These are phyloP conservation scores for Strigomonas oncopelti DNA, from an alignment of 208 protist species.

Conservation along the genomic window DNA sequence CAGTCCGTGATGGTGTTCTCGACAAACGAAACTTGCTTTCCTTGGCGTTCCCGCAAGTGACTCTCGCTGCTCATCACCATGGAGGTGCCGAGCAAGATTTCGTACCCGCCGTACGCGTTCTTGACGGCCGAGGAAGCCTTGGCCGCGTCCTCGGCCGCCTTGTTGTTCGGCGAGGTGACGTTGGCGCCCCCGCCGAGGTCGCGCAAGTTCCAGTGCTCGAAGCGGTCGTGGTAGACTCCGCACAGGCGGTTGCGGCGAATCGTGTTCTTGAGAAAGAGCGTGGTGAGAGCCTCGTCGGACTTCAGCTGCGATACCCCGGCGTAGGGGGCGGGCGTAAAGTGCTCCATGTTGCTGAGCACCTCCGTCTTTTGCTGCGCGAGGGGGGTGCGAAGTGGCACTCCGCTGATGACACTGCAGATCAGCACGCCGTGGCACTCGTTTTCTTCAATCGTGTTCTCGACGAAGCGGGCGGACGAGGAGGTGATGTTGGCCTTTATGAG, in stretches of 20 bases:
- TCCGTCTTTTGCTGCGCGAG: conserved; percentile 2
- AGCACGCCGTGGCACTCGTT: conserved; percentile 77
- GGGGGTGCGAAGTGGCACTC: conserved; percentile 39
- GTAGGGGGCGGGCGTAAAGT: conserved; percentile 19
- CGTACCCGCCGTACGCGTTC: conserved; percentile 57
- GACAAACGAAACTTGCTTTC: conserved; percentile 65
- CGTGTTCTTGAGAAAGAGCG: conserved; percentile 53
- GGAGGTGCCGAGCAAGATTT: conserved; percentile 55
- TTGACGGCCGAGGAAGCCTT: conserved; percentile 17
- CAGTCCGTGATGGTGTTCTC: conserved; percentile 72
- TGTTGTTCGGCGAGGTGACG: neutral
- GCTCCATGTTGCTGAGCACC: conserved; percentile 1
- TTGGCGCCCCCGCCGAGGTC: conserved; percentile 11
- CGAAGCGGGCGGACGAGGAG: conserved; percentile 43
- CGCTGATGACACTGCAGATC: conserved; percentile 53
- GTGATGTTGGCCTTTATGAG: conserved; percentile 34
- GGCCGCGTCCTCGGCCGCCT: conserved; percentile 13
- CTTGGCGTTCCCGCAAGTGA: conserved; percentile 48
- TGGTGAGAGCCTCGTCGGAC: conserved; percentile 30
- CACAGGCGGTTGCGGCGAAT: conserved; percentile 72
- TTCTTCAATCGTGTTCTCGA: conserved; percentile 66
- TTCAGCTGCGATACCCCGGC: conserved; percentile 10
- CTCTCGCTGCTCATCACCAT: conserved; percentile 31
- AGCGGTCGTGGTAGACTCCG: conserved; percentile 82
- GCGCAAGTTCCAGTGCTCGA: conserved; percentile 57